phyloP scores from a whole-genome alignment of 148 eudicot genomes.

The Chenopodium suecicum region DNA sequence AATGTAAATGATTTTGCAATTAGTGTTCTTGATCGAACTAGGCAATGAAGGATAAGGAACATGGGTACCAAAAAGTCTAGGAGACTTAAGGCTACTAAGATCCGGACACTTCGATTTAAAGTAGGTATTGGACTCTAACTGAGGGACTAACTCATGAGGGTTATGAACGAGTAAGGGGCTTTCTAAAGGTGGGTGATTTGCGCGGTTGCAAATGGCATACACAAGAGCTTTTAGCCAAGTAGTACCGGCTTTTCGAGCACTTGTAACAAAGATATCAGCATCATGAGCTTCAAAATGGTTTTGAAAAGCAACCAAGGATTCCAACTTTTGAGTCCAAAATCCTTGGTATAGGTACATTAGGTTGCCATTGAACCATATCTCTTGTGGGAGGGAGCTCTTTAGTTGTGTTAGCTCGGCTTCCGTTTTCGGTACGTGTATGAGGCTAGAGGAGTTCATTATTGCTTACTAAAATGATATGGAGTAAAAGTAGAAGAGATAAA shows the following conservation, averaged over 20 bases:
- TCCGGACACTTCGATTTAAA: conserved; percentile 12
- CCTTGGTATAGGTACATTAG: conserved; percentile 38
- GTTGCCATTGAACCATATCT: conserved; percentile 20
- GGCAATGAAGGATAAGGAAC: conserved; percentile 41
- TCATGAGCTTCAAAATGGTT: conserved; percentile 34
- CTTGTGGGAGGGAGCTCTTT: conserved; percentile 20
- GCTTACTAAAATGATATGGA: not conserved
- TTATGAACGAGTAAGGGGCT: conserved; percentile 29
- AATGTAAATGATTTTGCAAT: conserved; percentile 30
- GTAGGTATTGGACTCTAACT: conserved; percentile 31
- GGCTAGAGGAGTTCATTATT: conserved; percentile 3
- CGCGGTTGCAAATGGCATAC: conserved; percentile 26
- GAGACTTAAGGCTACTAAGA: conserved; percentile 1
- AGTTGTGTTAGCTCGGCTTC: conserved; percentile 22
- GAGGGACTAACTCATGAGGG: conserved; percentile 35
- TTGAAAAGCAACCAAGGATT: conserved; percentile 32
- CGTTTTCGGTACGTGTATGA: not conserved
- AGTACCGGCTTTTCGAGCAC: conserved; percentile 30
- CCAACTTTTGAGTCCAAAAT: conserved; percentile 29
- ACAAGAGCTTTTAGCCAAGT: conserved; percentile 37
- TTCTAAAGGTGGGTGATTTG: not conserved
- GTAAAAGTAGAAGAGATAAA: not conserved
- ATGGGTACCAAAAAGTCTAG: conserved; percentile 47
- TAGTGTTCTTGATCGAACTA: conserved; percentile 33
- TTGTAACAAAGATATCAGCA: conserved; percentile 27